Percentiles rank a stretch among this genome's conserved stretches.
Evolutionary conservation across 2,329 filamentous ascomycete genomes (phyloP).

Genomic region (Phyllosticta citriasiana): DNA sequence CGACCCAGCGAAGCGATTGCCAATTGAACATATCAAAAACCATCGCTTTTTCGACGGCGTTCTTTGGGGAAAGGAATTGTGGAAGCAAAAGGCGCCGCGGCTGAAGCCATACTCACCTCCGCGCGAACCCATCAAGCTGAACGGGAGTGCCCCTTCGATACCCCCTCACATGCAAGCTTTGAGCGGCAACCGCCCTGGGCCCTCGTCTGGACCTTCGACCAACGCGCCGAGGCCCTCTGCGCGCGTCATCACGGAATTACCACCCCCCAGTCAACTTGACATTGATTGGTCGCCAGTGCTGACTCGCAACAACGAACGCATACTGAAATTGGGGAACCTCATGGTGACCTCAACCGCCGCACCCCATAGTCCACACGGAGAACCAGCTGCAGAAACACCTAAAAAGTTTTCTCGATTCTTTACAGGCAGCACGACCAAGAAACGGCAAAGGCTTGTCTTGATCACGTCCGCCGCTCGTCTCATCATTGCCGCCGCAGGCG

Average conservation of each 20-base stretch:
- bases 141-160: slow-evolving; percentile 25
- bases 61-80: slow-evolving; percentile 70
- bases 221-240: slow-evolving; percentile 46
- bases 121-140: slow-evolving; percentile 52
- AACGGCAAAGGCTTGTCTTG: slow-evolving; percentile 86
- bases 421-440: slow-evolving; percentile 81
- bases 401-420: slow-evolving; percentile 94
- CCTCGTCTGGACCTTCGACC: slow-evolving; percentile 15
- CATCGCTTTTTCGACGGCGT: slow-evolving; percentile 92
- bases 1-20: slow-evolving; percentile 73
- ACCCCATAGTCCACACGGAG: slow-evolving; percentile 60
- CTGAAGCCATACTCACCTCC: slow-evolving; percentile 73
- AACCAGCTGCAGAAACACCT: slow-evolving; percentile 44
- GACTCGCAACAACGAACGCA: slow-evolving; percentile 82
- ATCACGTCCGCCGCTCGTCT: slow-evolving; percentile 86
- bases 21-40: slow-evolving; percentile 92
- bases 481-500: slow-evolving; percentile 79
- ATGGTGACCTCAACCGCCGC: slow-evolving; percentile 73
- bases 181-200: slow-evolving; percentile 19
- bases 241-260: slow-evolving; percentile 83
- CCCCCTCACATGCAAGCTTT: slow-evolving; percentile 11
- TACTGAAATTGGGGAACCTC: slow-evolving; percentile 85
- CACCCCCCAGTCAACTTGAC: slow-evolving; percentile 91
- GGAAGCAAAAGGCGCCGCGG: slow-evolving; percentile 82
- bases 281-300: slow-evolving; percentile 98